Evolutionary conservation across 352 stramenopile genomes (phyloP), one percentile per base, ranked within the genome.

Genomic region (Pilasporangium apinafurcum): DNA sequence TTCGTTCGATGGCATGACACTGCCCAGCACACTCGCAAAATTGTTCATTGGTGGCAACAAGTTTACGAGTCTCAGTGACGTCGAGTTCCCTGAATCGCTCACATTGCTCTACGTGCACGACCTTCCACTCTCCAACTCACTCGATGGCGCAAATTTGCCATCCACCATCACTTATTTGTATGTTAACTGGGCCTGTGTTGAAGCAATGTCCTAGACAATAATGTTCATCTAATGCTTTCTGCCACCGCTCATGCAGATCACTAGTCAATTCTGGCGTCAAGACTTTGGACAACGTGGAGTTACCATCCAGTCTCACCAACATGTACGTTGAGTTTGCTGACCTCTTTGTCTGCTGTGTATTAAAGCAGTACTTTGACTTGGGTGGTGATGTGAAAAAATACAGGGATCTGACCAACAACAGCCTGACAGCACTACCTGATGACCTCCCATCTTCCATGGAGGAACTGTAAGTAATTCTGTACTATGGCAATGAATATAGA

Each of bases 71-170:
- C 59, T 90, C n/a, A 36, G 51, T 5, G 62, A 48, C 13, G 44
- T 73, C 9, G 51, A 60, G 8, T 83, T 83, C 29, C 58, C 64
- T 25, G 67, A 63, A 36, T 53, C 56, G 5, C 59, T 86, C 17
- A 78, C 65, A 38, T 51, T 83, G 22, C 63, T 90, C 16, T 90
- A 86, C 51, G 65, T 83, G 14, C 74, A 87, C 62, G 68, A 89
- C 51, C 51, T 86, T 26, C 33, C 61, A 28, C 48, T 89, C 20
- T 16, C 36, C 13, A 32, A 51, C 16, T 65, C 65, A 21, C 31
- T 89, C 25, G 36, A 70, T 0, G 66, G 61, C 43, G 63, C 60
- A 3, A 62, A 33, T 5, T 73, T 89, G 25, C 67, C 72, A 0
- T 43, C 62, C 37, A 68, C 55, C 2, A 49, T 86, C 37, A 50